Evolutionary conservation across 257 asterid species (phyloP), one percentile per base, ranked within the genome.

Genomic region (Cynanchum wilfordii): DNA sequence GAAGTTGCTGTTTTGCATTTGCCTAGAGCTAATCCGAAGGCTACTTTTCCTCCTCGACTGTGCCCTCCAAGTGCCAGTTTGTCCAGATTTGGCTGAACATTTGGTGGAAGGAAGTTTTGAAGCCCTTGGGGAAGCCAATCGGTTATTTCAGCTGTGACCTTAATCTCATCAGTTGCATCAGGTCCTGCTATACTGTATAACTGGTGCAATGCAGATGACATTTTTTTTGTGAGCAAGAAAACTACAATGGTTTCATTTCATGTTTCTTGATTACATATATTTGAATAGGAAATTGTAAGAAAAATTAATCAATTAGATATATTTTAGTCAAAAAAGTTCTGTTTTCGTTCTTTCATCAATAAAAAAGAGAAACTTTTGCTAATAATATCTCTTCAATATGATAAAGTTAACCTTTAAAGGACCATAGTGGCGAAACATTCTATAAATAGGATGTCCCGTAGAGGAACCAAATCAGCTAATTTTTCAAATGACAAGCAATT

Each of bases 11-110:
- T 75, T 45, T 84, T 84, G 2, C 44, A 47, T 36, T 88, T 84
- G 2, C 44, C 51, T 36, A 89, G 85, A 36, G 91, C 85, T 12
- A 87, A 57, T 11, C 84, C 96, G 50, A 93, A 93, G 2, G 94
- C 96, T 3, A 84, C 97, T 79, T 93, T 93, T 16, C 92, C 98
- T 6, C 98, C 97, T 0, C 98, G 87, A 30, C 98, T 93, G 63
- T 93, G 98, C 57, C 97, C 98, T 1, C 91, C 85, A 16, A 93
- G 82, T 8, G 76, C 97, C 19, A 93, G 79, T 69, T 86, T 87
- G 2, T 25, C 57, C 33, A 89, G 54, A 80, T 89, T 75, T 15
- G 97, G 94, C 25, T 75, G 75, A 3, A 91, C 89, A 12, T 82
- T n/a, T 20, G 88, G 55, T 10, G 97, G 98, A 75, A 93, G 94